Evolutionary conservation across 306 rosid species (phyloP).

Genomic region (Potentilla sterilis): DNA sequence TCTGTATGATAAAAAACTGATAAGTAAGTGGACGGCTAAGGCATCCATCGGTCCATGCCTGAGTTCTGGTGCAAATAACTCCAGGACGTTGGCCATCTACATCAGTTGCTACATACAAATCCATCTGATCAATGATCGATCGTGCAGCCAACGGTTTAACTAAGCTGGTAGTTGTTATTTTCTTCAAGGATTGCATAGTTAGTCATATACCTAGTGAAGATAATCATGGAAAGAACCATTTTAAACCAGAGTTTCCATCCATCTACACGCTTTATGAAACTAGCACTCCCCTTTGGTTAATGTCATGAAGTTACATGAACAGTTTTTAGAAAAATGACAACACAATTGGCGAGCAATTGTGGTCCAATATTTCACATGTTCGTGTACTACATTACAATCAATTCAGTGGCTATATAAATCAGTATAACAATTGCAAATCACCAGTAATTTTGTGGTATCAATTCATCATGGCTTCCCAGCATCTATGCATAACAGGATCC

Average conservation of each 20-base stretch:
- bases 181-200: neutral
- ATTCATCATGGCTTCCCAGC: conserved; percentile 4
- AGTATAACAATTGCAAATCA: neutral
- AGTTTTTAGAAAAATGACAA: conserved; percentile 12
- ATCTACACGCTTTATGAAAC: neutral
- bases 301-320: conserved; percentile 1
- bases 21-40: neutral
- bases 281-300: neutral
- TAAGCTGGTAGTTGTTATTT: neutral
- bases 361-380: conserved; percentile 25
- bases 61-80: neutral
- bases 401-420: neutral
- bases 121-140: neutral
- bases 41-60: neutral
- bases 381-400: conserved; percentile 11
- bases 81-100: neutral
- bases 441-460: neutral
- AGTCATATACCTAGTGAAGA: neutral
- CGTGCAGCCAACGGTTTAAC: neutral
- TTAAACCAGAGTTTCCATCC: neutral
- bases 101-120: neutral
- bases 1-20: neutral
- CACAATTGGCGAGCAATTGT: conserved; percentile 16
- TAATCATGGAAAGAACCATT: neutral
- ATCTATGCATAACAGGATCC: neutral